Evolutionary conservation across 805 yeast genomes (phyloP).

Genomic region (Starmerella kuoi): DNA sequence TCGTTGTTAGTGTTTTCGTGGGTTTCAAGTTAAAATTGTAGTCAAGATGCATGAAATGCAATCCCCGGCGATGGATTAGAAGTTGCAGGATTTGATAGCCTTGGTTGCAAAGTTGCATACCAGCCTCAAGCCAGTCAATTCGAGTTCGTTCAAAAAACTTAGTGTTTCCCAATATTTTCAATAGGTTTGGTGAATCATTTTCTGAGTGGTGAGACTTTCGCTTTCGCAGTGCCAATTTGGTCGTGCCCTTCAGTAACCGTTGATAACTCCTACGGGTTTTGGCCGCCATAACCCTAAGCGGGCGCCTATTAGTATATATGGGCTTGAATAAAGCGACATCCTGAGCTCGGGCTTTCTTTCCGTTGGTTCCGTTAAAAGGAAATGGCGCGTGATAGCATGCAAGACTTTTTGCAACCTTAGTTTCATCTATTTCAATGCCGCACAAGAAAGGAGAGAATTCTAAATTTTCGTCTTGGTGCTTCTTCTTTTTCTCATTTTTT

Average conservation of each 20-base stretch:
- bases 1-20: conserved; percentile 88
- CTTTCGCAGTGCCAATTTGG: conserved; percentile 54
- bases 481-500: no score
- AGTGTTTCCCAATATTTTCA: conserved; percentile 59
- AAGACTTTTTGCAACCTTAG: conserved; percentile 39
- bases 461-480: neutral
- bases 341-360: conserved; percentile 36
- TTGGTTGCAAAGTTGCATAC: conserved; percentile 81
- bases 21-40: conserved; percentile 94
- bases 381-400: conserved; percentile 67
- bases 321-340: conserved; percentile 75
- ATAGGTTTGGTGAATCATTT: conserved; percentile 30
- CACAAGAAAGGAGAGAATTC: conserved; percentile 28
- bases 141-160: conserved; percentile 84
- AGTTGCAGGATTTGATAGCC: conserved; percentile 89
- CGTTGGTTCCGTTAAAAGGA: conserved; percentile 48
- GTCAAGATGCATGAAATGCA: conserved; percentile 85
- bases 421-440: conserved; percentile 32
- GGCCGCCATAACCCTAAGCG: conserved; percentile 40
- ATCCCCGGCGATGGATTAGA: conserved; percentile 77
- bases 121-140: conserved; percentile 98
- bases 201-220: conserved; percentile 22
- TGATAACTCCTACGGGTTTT: conserved; percentile 84
- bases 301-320: conserved; percentile 56
- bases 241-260: conserved; percentile 64